Conservation (phyloP, 805 yeast genomes). For the Scheffersomyces coipomensis region DNA sequence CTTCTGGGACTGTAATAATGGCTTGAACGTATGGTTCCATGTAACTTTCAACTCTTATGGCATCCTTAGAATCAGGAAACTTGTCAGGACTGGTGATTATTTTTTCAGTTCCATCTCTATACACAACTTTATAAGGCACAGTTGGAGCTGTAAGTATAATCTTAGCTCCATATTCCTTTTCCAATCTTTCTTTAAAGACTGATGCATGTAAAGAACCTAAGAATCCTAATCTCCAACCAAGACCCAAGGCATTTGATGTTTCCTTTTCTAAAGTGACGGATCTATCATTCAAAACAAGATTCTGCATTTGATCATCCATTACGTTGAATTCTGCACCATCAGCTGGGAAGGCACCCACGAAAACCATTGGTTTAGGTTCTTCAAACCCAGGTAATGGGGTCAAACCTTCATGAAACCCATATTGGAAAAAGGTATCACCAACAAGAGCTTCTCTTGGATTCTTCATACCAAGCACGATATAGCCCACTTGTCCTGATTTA, state of each 20-base stretch:
- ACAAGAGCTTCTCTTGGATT: conserved; percentile 80
- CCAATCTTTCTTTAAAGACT: conserved; percentile 87
- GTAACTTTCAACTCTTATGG: conserved; percentile 47
- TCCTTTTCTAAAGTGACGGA: conserved; percentile 88
- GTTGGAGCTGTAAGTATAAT: conserved; percentile 93
- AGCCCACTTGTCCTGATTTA: conserved; percentile 92
- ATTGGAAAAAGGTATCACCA: conserved; percentile 83
- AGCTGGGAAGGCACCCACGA: conserved; percentile 96
- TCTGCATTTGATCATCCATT: conserved; percentile 86
- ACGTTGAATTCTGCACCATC: conserved; percentile 88
- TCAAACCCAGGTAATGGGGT: conserved; percentile 92
- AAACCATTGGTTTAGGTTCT: conserved; percentile 97
- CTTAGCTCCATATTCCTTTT: conserved; percentile 91
- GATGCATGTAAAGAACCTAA: conserved; percentile 93
- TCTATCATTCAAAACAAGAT: conserved; percentile 86
- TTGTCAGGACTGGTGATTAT: conserved; percentile 88
- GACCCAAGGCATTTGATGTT: conserved; percentile 91
- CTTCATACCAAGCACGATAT: conserved; percentile 92
- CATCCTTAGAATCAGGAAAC: conserved; percentile 65
- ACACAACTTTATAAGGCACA: conserved; percentile 83
- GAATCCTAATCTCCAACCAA: conserved; percentile 97
- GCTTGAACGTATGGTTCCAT: conserved; percentile 92
- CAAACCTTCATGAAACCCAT: conserved; percentile 52
- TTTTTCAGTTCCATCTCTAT: conserved; percentile 59
- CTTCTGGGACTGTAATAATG: conserved; percentile 86